phyloP scores from a whole-genome alignment of 345 rosid species.

The Euphorbia tirucalli region DNA sequence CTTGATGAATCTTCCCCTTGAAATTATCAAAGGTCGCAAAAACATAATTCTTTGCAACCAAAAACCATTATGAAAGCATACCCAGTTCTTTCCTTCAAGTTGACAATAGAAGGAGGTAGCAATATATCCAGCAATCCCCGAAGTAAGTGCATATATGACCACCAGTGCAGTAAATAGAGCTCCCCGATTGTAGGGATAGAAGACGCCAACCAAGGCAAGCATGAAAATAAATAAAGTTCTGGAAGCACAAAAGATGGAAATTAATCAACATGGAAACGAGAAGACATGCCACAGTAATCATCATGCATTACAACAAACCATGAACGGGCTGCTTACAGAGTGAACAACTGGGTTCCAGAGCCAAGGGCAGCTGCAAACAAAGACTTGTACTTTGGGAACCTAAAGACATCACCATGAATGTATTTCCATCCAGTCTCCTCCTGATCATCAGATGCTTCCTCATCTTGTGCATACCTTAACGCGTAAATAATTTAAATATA shows the following conservation, averaged over 20 bases:
- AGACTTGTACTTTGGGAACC: constrained; percentile 31
- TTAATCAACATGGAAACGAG: not conserved
- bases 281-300: not conserved
- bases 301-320: not conserved
- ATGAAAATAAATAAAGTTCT: constrained; percentile 76
- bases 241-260: constrained; percentile 8
- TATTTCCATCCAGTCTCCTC: constrained; percentile 40
- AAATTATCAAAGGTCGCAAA: not conserved
- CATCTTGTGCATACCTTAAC: constrained; percentile 29
- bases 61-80: constrained; percentile 23
- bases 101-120: constrained; percentile 85
- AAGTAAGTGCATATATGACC: constrained; percentile 80
- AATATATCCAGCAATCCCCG: constrained; percentile 84
- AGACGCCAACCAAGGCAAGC: constrained; percentile 86
- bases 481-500: not conserved
- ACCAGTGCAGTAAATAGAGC: constrained; percentile 88
- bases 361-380: constrained; percentile 32
- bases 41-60: not conserved
- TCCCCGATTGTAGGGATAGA: constrained; percentile 91
- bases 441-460: constrained; percentile 31
- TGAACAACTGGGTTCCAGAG: constrained; percentile 32
- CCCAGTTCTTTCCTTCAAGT: constrained; percentile 92
- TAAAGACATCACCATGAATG: constrained; percentile 34
- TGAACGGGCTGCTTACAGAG: constrained; percentile 24
- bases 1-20: not conserved